Percentiles rank a stretch among this genome's conserved stretches.
phyloP scores from a whole-genome alignment of 148 eudicot genomes.

The Rhododendron henanense region DNA sequence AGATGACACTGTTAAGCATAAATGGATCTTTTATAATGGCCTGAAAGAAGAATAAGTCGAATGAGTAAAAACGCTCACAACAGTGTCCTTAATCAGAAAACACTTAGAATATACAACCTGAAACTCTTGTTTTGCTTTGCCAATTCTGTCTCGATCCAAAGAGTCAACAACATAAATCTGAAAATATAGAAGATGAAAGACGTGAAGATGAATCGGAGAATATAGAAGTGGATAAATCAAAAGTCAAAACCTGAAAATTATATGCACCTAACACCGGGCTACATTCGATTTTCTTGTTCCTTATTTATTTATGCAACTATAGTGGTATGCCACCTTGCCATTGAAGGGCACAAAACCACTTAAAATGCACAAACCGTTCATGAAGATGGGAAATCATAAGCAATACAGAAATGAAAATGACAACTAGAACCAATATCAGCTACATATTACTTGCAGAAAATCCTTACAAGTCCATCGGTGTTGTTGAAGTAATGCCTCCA shows the following conservation, averaged over 20 bases:
- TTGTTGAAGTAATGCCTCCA: conserved; percentile 99
- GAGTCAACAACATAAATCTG: conserved; percentile 99
- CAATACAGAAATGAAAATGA: background rate
- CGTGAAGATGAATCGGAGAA: background rate
- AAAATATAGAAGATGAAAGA: conserved; percentile 12
- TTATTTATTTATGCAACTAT: background rate
- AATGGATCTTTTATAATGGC: conserved; percentile 90
- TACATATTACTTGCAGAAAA: conserved; percentile 1
- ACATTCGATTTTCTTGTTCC: too few species aligned
- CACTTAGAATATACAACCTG: conserved; percentile 50
- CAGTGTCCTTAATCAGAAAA: conserved; percentile 10
- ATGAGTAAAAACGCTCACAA: conserved; percentile 17
- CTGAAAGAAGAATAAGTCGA: conserved; percentile 43
- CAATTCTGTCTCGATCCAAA: conserved; percentile 91
- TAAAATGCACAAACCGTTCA: background rate
- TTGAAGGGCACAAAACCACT: conserved; percentile 6
- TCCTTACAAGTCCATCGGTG: conserved; percentile 90
- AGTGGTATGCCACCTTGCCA: background rate
- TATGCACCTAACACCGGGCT: background rate
- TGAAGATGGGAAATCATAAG: background rate
- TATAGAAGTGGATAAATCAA: background rate
- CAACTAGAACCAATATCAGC: background rate
- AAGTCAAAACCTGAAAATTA: background rate
- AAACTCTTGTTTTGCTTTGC: conserved; percentile 88
- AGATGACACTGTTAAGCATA: conserved; percentile 89